phyloP scores from a whole-genome alignment of 2,329 filamentous ascomycete species.

The Verticillium longisporum region DNA sequence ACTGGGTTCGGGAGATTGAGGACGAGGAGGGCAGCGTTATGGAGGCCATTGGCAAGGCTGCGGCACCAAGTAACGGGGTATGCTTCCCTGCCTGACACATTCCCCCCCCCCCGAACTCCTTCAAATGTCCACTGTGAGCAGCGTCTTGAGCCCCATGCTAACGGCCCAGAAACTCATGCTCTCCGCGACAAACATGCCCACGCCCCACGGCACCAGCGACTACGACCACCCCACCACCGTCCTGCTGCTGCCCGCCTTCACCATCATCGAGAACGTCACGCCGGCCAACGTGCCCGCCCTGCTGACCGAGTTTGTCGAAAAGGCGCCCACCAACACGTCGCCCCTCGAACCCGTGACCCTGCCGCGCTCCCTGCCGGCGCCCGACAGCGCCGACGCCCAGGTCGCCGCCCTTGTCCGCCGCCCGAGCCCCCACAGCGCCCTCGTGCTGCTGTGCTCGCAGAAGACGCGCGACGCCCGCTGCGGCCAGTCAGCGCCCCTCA shows the following conservation, averaged over 20 bases:
- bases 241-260: conserved; percentile 79
- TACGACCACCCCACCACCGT: conserved; percentile 69
- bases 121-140: too few relatives aligned
- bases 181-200: conserved; percentile 84
- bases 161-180: conserved; percentile 69
- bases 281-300: conserved; percentile 66
- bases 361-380: conserved; percentile 24
- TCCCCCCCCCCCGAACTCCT: not conserved
- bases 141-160: not conserved
- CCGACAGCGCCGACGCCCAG: conserved; percentile 9
- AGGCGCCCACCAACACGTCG: conserved; percentile 65
- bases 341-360: conserved; percentile 41
- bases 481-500: conserved; percentile 83
- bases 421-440: conserved; percentile 72
- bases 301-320: conserved; percentile 63
- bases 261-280: conserved; percentile 74
- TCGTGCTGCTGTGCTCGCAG: conserved; percentile 92
- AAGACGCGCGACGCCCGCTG: conserved; percentile 91
- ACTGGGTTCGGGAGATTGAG: conserved; percentile 85
- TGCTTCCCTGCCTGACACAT: not conserved
- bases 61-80: conserved; percentile 62
- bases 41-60: conserved; percentile 59
- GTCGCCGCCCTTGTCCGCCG: conserved; percentile 29
- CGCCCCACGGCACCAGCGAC: conserved; percentile 58
- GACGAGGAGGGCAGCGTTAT: conserved; percentile 84